A percentile compares a stretch with the other conserved stretches of the same genome.
These are phyloP conservation scores for Diaporthe velutina DNA, from an alignment of 2,329 filamentous ascomycete genomes.

Conservation along the genomic window DNA sequence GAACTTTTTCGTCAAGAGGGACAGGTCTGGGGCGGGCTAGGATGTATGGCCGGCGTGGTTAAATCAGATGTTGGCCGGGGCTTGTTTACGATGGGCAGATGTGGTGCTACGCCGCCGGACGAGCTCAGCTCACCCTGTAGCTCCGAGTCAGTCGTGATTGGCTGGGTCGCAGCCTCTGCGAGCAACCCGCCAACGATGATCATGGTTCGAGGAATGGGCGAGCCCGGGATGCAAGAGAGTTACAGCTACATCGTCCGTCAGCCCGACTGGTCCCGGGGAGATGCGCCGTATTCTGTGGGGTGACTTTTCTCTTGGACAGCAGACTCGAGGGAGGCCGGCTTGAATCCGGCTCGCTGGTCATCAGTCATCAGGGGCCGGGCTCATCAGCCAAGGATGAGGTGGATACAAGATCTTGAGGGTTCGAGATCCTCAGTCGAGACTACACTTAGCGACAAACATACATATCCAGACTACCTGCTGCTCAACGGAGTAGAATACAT, in stretches of 20 bases:
- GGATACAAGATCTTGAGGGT: neutral
- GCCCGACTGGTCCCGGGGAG: neutral
- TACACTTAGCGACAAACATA: too few species aligned
- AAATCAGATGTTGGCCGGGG: slow-evolving; percentile 28
- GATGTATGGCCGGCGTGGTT: neutral
- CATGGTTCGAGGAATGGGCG: slow-evolving; percentile 20
- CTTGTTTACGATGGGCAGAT: slow-evolving; percentile 15
- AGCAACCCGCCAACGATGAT: neutral
- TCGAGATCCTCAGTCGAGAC: neutral
- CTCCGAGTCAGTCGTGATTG: slow-evolving; percentile 30
- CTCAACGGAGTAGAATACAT: neutral
- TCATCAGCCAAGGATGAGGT: neutral
- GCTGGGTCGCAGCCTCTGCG: neutral
- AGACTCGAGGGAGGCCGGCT: slow-evolving; percentile 5
- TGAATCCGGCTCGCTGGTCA: neutral
- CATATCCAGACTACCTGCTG: neutral
- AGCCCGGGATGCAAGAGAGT: neutral
- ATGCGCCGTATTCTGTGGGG: slow-evolving; percentile 10
- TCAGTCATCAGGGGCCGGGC: neutral
- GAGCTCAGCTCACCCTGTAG: slow-evolving; percentile 29
- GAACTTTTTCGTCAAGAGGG: neutral
- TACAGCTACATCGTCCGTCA: neutral
- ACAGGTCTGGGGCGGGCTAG: slow-evolving; percentile 27
- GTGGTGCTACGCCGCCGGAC: slow-evolving; percentile 17
- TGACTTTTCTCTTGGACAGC: slow-evolving; percentile 7